These are phyloP conservation scores for Nakazawaea pomicola DNA, from an alignment of 805 yeast genomes.

Conservation along the genomic window DNA sequence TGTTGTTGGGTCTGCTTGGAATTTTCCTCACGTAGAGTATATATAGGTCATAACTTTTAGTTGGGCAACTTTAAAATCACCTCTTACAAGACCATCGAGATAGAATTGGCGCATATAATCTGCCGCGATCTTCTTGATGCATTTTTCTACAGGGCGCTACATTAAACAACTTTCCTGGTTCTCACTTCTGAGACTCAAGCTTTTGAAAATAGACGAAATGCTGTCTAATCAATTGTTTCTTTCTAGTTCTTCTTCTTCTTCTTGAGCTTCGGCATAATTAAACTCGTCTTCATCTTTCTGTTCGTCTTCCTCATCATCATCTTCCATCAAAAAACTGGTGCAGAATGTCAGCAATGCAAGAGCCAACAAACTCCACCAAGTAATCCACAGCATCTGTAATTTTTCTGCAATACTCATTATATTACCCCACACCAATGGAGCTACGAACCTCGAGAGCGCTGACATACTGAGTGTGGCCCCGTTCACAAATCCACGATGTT, in stretches of 20 bases:
- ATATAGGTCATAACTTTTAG: no score
- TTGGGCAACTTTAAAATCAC: no score
- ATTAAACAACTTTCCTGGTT: no score
- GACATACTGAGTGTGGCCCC: constrained; percentile 51
- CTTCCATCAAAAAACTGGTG: constrained; percentile 1
- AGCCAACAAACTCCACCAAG: constrained; percentile 14
- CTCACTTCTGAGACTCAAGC: no score
- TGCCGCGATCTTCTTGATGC: no score
- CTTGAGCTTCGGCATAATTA: constrained; percentile 3
- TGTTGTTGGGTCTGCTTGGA: no score
- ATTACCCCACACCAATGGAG: constrained; percentile 54
- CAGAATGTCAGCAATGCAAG: neutral
- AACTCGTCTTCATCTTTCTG: neutral
- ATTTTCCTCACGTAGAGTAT: no score
- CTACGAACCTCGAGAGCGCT: constrained; percentile 51
- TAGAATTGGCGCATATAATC: no score
- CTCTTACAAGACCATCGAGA: no score
- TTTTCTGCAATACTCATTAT: constrained; percentile 10
- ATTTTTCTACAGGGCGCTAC: no score
- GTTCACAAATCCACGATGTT: constrained; percentile 55
- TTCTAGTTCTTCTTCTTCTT: constrained; percentile 3
- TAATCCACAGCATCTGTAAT: constrained; percentile 12
- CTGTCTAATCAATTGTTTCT: no score
- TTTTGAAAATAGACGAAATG: no score
- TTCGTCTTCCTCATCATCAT: constrained; percentile 1